Evolutionary conservation across 495 filamentous ascomycete species (phyloP).

Genomic region (Penicillium manginii): DNA sequence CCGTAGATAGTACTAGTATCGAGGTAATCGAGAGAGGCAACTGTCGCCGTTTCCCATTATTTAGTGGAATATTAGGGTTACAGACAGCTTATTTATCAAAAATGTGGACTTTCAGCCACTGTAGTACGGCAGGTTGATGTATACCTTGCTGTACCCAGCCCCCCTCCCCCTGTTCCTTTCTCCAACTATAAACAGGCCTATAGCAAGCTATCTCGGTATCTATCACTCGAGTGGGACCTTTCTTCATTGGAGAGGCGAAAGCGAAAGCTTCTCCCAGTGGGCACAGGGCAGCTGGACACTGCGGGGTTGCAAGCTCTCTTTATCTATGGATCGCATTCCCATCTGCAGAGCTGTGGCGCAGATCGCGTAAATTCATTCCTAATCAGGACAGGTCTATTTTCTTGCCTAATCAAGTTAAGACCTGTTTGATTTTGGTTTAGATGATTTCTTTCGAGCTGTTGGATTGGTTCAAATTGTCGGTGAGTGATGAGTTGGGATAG

Average conservation of each 20-base stretch:
- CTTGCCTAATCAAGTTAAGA: neutral
- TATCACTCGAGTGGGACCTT: neutral
- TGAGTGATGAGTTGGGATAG: neutral
- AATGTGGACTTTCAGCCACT: neutral
- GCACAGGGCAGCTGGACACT: slow-evolving; percentile 3
- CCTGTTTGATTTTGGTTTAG: neutral
- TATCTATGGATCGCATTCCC: slow-evolving; percentile 4
- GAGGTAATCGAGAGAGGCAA: neutral
- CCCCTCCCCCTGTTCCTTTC: neutral
- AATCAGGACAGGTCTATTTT: neutral
- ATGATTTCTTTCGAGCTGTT: neutral
- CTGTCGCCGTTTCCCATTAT: too few relatives aligned
- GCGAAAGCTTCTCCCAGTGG: neutral
- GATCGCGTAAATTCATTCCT: slow-evolving; percentile 1
- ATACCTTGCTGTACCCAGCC: neutral
- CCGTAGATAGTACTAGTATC: neutral
- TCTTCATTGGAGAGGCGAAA: neutral
- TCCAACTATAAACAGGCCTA: neutral
- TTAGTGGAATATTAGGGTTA: neutral
- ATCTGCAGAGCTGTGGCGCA: slow-evolving; percentile 5
- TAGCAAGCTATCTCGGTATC: neutral
- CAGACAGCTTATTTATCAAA: neutral
- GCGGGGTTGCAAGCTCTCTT: neutral
- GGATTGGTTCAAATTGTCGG: neutral
- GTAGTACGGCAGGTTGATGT: neutral